Conservation (phyloP, 306 rosid species). For the Ziziphus jujuba region DNA sequence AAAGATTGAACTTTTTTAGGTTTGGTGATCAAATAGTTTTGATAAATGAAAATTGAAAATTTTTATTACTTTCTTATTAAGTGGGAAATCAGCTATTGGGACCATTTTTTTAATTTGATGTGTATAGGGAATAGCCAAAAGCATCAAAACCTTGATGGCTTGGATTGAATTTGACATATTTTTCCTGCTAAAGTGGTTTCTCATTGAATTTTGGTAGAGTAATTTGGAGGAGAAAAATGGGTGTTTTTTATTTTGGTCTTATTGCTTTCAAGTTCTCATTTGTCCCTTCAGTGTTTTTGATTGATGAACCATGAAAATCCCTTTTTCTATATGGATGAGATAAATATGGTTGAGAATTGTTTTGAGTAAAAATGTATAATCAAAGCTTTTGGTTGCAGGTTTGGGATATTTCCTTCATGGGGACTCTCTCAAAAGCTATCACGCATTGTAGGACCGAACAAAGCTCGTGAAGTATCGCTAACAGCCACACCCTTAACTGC, state of each 20-base stretch:
- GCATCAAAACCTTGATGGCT: too few relatives aligned
- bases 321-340: neutral
- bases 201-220: neutral
- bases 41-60: too few relatives aligned
- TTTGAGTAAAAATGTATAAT: too few relatives aligned
- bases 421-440: conserved; percentile 94
- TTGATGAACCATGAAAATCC: neutral
- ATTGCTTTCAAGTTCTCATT: neutral
- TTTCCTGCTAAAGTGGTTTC: too few relatives aligned
- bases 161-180: too few relatives aligned
- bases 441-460: conserved; percentile 66
- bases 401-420: conserved; percentile 98
- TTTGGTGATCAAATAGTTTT: too few relatives aligned
- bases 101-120: too few relatives aligned
- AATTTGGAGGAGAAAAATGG: neutral
- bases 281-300: neutral
- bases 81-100: too few relatives aligned
- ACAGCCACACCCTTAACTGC: conserved; percentile 81
- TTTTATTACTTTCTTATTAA: too few relatives aligned
- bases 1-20: too few relatives aligned
- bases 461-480: conserved; percentile 86
- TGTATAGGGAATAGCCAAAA: too few relatives aligned
- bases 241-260: neutral
- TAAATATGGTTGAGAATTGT: neutral
- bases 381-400: conserved; percentile 39